These are phyloP conservation scores for Sugiyamaella pinicola DNA, from an alignment of 1,139 yeast genomes.

Conservation along the genomic window DNA sequence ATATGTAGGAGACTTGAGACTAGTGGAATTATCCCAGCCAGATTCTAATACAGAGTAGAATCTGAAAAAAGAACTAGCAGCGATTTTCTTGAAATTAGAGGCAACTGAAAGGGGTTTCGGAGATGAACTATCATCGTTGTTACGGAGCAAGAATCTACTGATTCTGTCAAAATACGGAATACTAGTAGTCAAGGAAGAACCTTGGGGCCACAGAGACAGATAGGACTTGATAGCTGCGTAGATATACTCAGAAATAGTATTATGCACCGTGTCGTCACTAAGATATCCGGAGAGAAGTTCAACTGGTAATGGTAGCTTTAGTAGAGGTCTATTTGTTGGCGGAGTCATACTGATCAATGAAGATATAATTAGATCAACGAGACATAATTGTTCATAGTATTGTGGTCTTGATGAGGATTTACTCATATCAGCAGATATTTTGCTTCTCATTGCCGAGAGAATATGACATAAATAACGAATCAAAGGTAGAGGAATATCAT, in stretches of 20 bases:
- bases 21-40: background rate
- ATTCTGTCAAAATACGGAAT: slow-evolving; percentile 1
- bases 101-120: background rate
- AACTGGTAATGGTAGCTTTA: background rate
- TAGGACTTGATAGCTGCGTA: background rate
- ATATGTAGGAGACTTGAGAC: background rate
- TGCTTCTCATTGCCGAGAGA: background rate
- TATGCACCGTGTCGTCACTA: background rate
- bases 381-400: background rate
- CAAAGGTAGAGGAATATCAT: background rate
- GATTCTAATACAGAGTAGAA: background rate
- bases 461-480: slow-evolving; percentile 2
- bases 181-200: slow-evolving; percentile 5
- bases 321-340: background rate
- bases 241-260: background rate
- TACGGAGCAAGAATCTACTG: background rate
- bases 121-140: background rate
- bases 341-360: background rate
- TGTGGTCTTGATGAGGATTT: background rate
- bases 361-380: background rate
- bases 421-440: background rate
- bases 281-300: background rate
- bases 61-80: background rate
- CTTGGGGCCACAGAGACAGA: slow-evolving; percentile 13
- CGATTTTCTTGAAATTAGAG: background rate